Evolutionary conservation across 129 eudicot species (phyloP), one percentile per base, ranked within the genome.

Genomic region (Erigeron canadensis): DNA sequence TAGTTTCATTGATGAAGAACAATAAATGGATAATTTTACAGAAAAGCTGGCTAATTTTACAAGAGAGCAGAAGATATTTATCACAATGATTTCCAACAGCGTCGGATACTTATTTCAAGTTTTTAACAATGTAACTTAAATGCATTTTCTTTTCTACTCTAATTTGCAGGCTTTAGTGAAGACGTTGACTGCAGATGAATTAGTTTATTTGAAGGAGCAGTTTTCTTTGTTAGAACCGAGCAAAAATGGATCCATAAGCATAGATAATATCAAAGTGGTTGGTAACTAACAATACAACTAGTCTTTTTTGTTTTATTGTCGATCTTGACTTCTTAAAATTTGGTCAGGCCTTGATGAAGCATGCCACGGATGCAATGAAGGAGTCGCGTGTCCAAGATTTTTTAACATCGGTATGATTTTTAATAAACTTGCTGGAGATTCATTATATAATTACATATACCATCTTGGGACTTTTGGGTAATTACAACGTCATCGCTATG

Each of bases 291-390:
- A 50, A 17, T 63, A 73, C 42, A 47, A 28, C 23, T 23, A 60
- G 16, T 65, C 19, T 12, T 64, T 64, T 65, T 15, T 65, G 15
- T 10, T 22, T 37, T 0, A 8, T 34, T 65, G 39, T 37, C 39
- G 40, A 63, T 79, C 68, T 76, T 44, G 75, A 38, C 22, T 59
- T 63, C 28, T 70, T 75, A 22, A 45, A 65, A 44, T 43, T 38
- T 75, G 72, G 23, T 67, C 78, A 93, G 98, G 96, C 92, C 65
- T 82, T 93, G 82, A 73, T 76, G 81, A 93, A 81, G 83, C 77
- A 87, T 82, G 85, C 95, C 70, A 93, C 98, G 11, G 98, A 93
- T 72, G 96, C 95, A 66, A 93, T 93, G 98, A 93, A 93, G 75
- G 98, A 93, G 69, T 89, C 95, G 3, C 92, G 95, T 5, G 76